Conservation (phyloP, 768 basidiomycete species). For the Termitomyces sp. region DNA sequence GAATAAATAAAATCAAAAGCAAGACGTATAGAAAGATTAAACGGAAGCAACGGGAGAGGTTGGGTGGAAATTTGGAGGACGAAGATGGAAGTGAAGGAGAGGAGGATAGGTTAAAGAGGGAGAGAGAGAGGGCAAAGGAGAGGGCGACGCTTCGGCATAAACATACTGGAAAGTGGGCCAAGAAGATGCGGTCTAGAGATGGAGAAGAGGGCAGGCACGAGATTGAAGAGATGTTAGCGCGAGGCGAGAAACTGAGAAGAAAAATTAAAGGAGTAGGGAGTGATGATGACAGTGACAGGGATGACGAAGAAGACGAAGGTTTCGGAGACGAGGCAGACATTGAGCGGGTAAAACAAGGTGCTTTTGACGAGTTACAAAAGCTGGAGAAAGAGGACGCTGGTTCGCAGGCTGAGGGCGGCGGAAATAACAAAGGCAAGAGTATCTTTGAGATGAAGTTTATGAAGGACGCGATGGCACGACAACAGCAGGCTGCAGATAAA, state of each 20-base stretch:
- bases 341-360: slow-evolving; percentile 53
- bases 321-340: slow-evolving; percentile 28
- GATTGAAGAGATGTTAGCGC: slow-evolving; percentile 80
- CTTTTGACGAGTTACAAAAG: slow-evolving; percentile 71
- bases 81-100: slow-evolving; percentile 47
- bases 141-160: slow-evolving; percentile 87
- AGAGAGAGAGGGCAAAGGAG: slow-evolving; percentile 79
- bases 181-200: slow-evolving; percentile 56
- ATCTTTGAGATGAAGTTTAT: slow-evolving; percentile 98
- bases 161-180: slow-evolving; percentile 85
- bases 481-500: slow-evolving; percentile 48
- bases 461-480: slow-evolving; percentile 81
- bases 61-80: slow-evolving; percentile 41
- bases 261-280: slow-evolving; percentile 66
- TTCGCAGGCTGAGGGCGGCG: slow-evolving; percentile 16
- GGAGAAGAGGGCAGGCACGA: slow-evolving; percentile 55
- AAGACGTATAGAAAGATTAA: slow-evolving; percentile 86
- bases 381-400: slow-evolving; percentile 36
- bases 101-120: slow-evolving; percentile 57
- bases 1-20: slow-evolving; percentile 93
- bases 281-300: slow-evolving; percentile 44
- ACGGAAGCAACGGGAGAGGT: slow-evolving; percentile 68
- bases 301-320: slow-evolving; percentile 39
- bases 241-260: slow-evolving; percentile 72
- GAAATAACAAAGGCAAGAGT: slow-evolving; percentile 47